phyloP scores from a whole-genome alignment of 805 yeast species.

The Blastobotrys chiropterorum region DNA sequence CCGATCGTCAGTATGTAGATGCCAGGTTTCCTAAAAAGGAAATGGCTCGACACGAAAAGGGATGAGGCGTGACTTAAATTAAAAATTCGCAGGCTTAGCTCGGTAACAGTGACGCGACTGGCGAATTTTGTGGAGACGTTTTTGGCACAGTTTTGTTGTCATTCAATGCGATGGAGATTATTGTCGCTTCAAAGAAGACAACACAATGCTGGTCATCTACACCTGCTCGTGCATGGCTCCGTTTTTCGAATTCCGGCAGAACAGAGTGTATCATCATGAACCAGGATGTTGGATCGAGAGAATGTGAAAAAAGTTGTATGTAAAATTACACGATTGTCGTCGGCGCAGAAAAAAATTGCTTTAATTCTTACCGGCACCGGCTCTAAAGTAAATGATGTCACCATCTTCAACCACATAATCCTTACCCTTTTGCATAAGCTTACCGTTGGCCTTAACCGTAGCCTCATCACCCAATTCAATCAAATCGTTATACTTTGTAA shows the following conservation, averaged over 20 bases:
- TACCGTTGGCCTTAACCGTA: constrained; percentile 81
- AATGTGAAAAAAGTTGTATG: background rate
- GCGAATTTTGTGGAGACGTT: too few relatives aligned
- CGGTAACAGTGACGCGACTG: too few relatives aligned
- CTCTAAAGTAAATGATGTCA: constrained; percentile 84
- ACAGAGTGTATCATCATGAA: too few relatives aligned
- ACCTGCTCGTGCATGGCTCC: too few relatives aligned
- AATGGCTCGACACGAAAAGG: too few relatives aligned
- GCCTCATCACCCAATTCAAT: constrained; percentile 73
- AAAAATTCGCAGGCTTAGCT: background rate
- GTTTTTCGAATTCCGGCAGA: too few relatives aligned
- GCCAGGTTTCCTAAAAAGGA: too few relatives aligned
- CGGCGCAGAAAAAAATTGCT: background rate
- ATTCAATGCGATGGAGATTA: too few relatives aligned
- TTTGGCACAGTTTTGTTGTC: too few relatives aligned
- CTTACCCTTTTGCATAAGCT: constrained; percentile 86
- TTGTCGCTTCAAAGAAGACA: background rate
- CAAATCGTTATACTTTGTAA: constrained; percentile 78
- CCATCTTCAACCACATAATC: constrained; percentile 94
- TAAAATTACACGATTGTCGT: background rate
- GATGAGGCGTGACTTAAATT: background rate
- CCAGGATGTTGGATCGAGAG: background rate
- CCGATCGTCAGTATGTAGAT: too few relatives aligned
- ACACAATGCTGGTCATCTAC: too few relatives aligned
- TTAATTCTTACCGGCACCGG: constrained; percentile 82